phyloP scores from a whole-genome alignment of 768 basidiomycete genomes.

The Mycena filopes region DNA sequence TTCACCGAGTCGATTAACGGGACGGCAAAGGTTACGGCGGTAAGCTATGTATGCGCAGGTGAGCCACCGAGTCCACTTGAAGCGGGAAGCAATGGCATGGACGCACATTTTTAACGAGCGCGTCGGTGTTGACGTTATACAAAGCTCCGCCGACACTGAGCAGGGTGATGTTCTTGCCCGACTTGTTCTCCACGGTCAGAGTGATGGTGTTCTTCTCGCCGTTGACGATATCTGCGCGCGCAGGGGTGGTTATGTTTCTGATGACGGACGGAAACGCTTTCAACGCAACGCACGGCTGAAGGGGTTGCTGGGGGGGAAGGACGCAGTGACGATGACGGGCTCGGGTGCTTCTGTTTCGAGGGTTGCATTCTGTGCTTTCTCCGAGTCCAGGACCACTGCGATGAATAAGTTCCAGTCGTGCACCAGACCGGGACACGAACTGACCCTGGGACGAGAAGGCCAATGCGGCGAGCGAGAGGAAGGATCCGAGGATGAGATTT shows the following conservation, averaged over 20 bases:
- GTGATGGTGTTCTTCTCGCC: slow-evolving; percentile 80
- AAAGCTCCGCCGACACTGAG: slow-evolving; percentile 74
- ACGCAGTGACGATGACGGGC: slow-evolving; percentile 24
- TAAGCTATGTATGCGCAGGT: too few species aligned
- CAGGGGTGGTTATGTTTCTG: not conserved
- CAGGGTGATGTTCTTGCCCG: slow-evolving; percentile 76
- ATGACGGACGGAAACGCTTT: too few species aligned
- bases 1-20: slow-evolving; percentile 66
- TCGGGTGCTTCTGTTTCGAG: slow-evolving; percentile 24
- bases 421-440: slow-evolving; percentile 10
- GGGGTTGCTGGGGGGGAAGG: slow-evolving; percentile 27
- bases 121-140: slow-evolving; percentile 69
- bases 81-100: slow-evolving; percentile 1
- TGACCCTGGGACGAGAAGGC: slow-evolving; percentile 34
- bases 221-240: slow-evolving; percentile 75
- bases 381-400: slow-evolving; percentile 32
- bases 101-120: slow-evolving; percentile 79
- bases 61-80: too few species aligned
- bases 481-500: slow-evolving; percentile 27
- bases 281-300: slow-evolving; percentile 33
- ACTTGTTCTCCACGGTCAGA: slow-evolving; percentile 80
- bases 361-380: slow-evolving; percentile 1
- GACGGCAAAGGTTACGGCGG: slow-evolving; percentile 62
- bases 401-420: not conserved
- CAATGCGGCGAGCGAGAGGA: slow-evolving; percentile 28